Percentiles rank a stretch among this genome's conserved stretches.
phyloP scores from a whole-genome alignment of 176 grass and related monocot genomes.

The Leersia perrieri region DNA sequence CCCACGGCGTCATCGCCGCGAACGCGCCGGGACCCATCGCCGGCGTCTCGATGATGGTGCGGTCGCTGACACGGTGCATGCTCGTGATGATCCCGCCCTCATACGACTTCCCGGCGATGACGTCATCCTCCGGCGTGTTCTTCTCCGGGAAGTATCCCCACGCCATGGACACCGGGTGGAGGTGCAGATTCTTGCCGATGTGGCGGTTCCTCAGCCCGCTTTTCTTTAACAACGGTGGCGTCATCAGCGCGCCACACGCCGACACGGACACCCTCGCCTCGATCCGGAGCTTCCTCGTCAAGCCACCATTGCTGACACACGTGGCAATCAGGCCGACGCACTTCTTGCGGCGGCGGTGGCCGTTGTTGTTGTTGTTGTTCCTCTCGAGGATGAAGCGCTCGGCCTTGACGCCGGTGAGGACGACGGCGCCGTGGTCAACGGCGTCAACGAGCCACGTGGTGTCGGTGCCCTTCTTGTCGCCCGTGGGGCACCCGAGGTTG shows the following conservation, averaged over 20 bases:
- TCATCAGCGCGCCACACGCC: constrained; percentile 68
- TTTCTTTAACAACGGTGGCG: constrained; percentile 49
- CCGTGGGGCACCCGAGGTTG: constrained; percentile 49
- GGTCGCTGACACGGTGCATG: constrained; percentile 59
- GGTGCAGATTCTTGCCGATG: constrained; percentile 85
- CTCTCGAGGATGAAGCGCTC: constrained; percentile 42
- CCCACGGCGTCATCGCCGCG: constrained; percentile 58
- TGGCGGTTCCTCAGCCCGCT: constrained; percentile 70
- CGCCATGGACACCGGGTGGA: constrained; percentile 68
- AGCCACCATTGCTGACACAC: constrained; percentile 9
- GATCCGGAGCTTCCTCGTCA: constrained; percentile 57
- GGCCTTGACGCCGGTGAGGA: constrained; percentile 59
- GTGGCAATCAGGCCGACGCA: constrained; percentile 60
- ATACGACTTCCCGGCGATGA: constrained; percentile 48
- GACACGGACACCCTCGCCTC: constrained; percentile 65
- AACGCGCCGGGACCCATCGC: constrained; percentile 54
- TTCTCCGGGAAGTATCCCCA: constrained; percentile 94
- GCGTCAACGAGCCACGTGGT: constrained; percentile 78
- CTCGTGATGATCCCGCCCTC: constrained; percentile 91
- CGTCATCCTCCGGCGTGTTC: background rate
- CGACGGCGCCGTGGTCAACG: constrained; percentile 39
- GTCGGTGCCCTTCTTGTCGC: constrained; percentile 62
- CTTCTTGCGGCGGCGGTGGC: constrained; percentile 37
- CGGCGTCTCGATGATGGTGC: constrained; percentile 73
- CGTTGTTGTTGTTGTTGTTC: background rate